Evolutionary conservation across 768 basidiomycete species (phyloP), one percentile per base, ranked within the genome.

Genomic region (Scleroderma citrinum): DNA sequence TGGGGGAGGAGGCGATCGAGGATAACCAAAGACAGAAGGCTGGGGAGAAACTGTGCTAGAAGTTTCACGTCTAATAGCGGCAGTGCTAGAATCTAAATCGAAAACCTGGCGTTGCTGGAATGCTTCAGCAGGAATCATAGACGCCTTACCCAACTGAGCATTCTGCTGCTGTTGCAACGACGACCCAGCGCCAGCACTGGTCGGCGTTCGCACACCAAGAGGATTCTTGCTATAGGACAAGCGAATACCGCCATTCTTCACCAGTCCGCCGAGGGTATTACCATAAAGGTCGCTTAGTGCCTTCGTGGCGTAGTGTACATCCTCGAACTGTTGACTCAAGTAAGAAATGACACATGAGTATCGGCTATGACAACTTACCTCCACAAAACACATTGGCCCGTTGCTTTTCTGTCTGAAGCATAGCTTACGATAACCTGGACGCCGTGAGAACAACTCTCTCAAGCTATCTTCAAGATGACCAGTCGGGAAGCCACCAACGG

Each of bases 301-400:
- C 63, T 80, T 82, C 7, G 90, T 83, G 10, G 96, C 96, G 60
- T 73, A 81, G 10, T 73, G 67, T 19, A 96, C 91, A 62, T 94
- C 92, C 49, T 96, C 91, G 56, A 98, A 99, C 88, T 94, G 60
- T 7, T 51, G 35, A 46, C 34, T 44, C 44, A 49, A 34, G 37
- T 51, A 20, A 57, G 40, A 31, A 40, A 41, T 23, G 21, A 34
- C 17, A 19, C 4, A 32, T 36, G 0, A 11, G n/a, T 4, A 35
- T 30, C 39, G 32, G 48, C 6, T 41, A 6, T 45, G 41, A 23
- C 54, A 60, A 55, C 65, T 21, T 59, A 92, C 91, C 83, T 99
- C 96, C 39, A 98, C 93, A 66, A 98, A 98, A 68, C 96, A 98
- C 94, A 98, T 98, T 7, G 95, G 95, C 1, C 96, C 94, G 59